Evolutionary conservation across 805 yeast genomes (phyloP).

Genomic region (Pichia cephalocereana): DNA sequence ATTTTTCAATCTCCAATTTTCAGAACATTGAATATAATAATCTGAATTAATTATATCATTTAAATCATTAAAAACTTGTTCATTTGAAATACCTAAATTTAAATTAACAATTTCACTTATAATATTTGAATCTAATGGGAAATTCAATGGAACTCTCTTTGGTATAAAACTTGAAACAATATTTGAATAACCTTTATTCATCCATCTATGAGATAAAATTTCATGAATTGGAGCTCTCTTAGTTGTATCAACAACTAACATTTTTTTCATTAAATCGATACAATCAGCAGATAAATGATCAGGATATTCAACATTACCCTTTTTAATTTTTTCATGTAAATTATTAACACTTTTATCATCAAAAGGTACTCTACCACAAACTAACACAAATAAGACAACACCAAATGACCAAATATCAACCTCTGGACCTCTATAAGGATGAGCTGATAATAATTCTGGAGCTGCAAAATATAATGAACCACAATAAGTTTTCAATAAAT

Average conservation of each 20-base stretch:
- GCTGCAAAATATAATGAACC: conserved; percentile 98
- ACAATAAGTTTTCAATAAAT: conserved; percentile 83
- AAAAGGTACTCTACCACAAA: conserved; percentile 97
- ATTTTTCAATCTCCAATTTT: conserved; percentile 47
- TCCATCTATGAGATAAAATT: conserved; percentile 89
- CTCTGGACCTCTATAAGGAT: conserved; percentile 92
- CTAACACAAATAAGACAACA: conserved; percentile 87
- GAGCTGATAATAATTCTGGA: conserved; percentile 88
- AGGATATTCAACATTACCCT: conserved; percentile 90
- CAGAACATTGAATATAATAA: conserved; percentile 54
- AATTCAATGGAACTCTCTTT: conserved; percentile 59
- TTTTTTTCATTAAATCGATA: conserved; percentile 66
- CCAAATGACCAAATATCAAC: conserved; percentile 99
- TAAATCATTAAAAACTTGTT: conserved; percentile 47
- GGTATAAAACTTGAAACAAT: conserved; percentile 69
- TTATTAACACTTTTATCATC: conserved; percentile 92
- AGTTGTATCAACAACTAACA: conserved; percentile 85
- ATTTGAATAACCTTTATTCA: conserved; percentile 77
- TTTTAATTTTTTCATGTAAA: conserved; percentile 86
- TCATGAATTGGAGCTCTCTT: conserved; percentile 74
- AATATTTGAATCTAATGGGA: conserved; percentile 60
- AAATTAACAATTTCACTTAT: conserved; percentile 66
- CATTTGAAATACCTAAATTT: conserved; percentile 62
- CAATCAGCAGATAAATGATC: conserved; percentile 71
- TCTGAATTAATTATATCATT: conserved; percentile 49